Percentiles rank a stretch among this genome's conserved stretches.
These are phyloP conservation scores for Durotheca rogersii DNA, from an alignment of 495 filamentous ascomycete genomes.

Conservation along the genomic window DNA sequence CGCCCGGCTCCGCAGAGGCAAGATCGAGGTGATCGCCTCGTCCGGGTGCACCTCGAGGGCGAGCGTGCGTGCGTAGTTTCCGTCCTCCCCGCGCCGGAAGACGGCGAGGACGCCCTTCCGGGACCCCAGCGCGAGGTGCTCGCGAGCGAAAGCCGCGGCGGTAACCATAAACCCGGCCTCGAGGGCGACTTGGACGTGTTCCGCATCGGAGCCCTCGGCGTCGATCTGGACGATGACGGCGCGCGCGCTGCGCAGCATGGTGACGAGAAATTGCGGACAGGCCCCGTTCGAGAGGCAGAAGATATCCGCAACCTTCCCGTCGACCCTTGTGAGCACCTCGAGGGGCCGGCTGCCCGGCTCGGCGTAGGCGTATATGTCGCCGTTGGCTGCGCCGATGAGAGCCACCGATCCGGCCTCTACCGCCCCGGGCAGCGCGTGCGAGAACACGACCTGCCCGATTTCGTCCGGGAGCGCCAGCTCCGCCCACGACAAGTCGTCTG, in stretches of 20 bases:
- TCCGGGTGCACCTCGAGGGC: conserved; percentile 52
- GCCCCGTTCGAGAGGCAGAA: conserved; percentile 34
- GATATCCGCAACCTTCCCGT: conserved; percentile 57
- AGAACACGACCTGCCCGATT: conserved; percentile 30
- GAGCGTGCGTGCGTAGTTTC: conserved; percentile 32
- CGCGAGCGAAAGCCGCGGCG: conserved; percentile 36
- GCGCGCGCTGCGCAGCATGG: conserved; percentile 25
- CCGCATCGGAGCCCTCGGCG: conserved; percentile 16
- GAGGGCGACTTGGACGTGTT: conserved; percentile 23
- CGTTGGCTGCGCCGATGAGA: conserved; percentile 56
- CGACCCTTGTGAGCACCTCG: conserved; percentile 33
- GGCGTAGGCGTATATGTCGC: conserved; percentile 52
- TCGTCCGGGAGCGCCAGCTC: conserved; percentile 41
- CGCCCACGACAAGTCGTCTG: conserved; percentile 37
- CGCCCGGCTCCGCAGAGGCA: conserved; percentile 35
- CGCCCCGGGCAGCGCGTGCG: conserved; percentile 28
- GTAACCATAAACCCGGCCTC: conserved; percentile 44
- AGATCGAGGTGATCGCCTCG: conserved; percentile 72
- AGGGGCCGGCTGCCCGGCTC: conserved; percentile 28
- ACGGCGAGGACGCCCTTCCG: conserved; percentile 60
- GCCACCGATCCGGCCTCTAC: conserved; percentile 35
- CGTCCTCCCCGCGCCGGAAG: conserved; percentile 41
- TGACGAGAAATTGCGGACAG: conserved; percentile 20
- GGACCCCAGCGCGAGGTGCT: conserved; percentile 67
- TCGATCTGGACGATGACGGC: conserved; percentile 27